Evolutionary conservation across 2,329 filamentous ascomycete species (phyloP), one percentile per base, ranked within the genome.

Genomic region (Huntiella moniliformis): DNA sequence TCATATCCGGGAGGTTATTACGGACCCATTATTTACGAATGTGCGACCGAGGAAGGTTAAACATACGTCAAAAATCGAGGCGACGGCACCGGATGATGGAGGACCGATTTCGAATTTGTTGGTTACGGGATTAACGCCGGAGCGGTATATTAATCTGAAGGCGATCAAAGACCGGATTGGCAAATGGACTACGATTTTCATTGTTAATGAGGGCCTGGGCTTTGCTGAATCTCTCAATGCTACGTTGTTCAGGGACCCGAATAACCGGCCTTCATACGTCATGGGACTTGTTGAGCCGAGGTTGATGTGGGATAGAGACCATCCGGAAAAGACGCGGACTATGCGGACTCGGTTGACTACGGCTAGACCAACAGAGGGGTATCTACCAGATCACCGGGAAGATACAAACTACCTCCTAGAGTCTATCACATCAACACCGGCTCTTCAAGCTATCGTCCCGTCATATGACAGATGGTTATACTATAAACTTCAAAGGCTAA

Each of bases 131-230:
- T 53, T 54, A 4, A 61, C 58, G 0, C 77, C 79, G 56, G 70
- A 79, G 16, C 59, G 60, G 1, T 63, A 70, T 8, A 57, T 67
- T 33, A 74, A 77, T 1, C 57, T 92, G 17, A 56, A 65, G 3
- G 61, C 67, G 0, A 65, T 91, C 46, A 71, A 68, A 46, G 70
- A 83, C 54, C 73, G 83, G 7, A 62, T 92, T n/a, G 68, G 72
- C 38, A 64, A 70, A 2, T 64, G 74, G 22, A 84, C 80, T 1
- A 82, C 83, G 0, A 70, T 94, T 5, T 75, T 82, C 49, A 71
- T 93, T 46, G 60, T 92, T 47, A 80, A 85, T 47, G 82, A 88
- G 51, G 85, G 87, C 1, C 73, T 96, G 60, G 88, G 91, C 1
- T 65, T 85, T 1, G 67, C 85, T n/a, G 86, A 96, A 42, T 71